Evolutionary conservation across 768 basidiomycete genomes (phyloP), one percentile per base, ranked within the genome.

Genomic region (Scleroderma bovista): DNA sequence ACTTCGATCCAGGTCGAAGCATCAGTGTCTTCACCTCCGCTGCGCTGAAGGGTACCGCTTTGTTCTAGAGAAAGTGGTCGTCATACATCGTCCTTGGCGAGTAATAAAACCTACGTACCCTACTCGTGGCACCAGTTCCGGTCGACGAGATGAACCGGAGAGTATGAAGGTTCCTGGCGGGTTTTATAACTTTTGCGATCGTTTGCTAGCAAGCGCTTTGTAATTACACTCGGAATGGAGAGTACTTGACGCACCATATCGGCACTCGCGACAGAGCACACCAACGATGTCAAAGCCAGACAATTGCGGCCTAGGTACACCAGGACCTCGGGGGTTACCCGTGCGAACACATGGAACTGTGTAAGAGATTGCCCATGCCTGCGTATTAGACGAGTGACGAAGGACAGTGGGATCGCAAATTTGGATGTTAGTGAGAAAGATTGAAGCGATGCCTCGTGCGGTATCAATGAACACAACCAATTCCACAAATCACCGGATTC

Each of bases 201-300:
- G n/a, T n/a, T n/a, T n/a, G n/a, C n/a, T n/a, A n/a, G n/a, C n/a
- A n/a, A n/a, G n/a, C n/a, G n/a, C n/a, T n/a, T n/a, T n/a, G n/a
- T n/a, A n/a, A n/a, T n/a, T n/a, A n/a, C n/a, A n/a, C n/a, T n/a
- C n/a, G 11, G 4, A 51, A 19, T n/a, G n/a, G n/a, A 15, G 6
- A 15, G n/a, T 31, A 26, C 17, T 45, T 39, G 8, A 64, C 78
- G 51, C 54, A 83, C 81, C 54, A 76, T 67, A 59, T 79, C 73
- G 11, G 71, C 66, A 54, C 66, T 63, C 12, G 60, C 56, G 12
- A 66, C 57, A 2, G 58, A 55, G 41, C 64, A 66, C 8, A 44
- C 46, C 13, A 66, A 33, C 6, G 55, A 54, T 46, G 46, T 46
- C 44, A 66, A 37, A 5, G 34, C 34, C 13, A 56, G 58, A 20